phyloP scores from a whole-genome alignment of 1,284 basidiomycete species.

The Austroboletus rostrupii region DNA sequence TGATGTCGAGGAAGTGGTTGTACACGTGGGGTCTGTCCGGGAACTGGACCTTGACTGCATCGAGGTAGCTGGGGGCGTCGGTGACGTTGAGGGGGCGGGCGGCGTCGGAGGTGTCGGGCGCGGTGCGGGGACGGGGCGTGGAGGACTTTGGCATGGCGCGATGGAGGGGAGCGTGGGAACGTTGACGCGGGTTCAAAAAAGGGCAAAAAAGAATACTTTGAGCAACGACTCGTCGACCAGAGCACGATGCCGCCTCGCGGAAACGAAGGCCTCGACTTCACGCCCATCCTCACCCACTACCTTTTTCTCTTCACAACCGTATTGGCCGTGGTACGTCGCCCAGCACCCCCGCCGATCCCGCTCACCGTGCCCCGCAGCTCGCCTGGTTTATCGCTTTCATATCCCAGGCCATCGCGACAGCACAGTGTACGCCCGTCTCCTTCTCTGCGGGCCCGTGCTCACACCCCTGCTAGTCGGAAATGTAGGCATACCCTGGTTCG shows the following conservation, averaged over 20 bases:
- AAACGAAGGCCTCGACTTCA: conserved; percentile 70
- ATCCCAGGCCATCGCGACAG: conserved; percentile 67
- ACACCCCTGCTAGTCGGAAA: conserved; percentile 35
- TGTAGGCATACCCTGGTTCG: conserved; percentile 86
- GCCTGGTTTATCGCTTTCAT: conserved; percentile 95
- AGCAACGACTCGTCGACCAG: not conserved
- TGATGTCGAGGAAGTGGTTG: conserved; percentile 96
- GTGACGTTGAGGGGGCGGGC: conserved; percentile 70
- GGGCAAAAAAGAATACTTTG: not conserved
- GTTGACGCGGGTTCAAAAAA: not conserved
- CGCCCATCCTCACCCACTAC: conserved; percentile 85
- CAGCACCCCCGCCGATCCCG: not conserved
- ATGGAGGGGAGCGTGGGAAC: conserved; percentile 16
- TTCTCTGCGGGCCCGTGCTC: not conserved
- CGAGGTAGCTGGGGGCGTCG: conserved; percentile 95
- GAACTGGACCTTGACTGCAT: conserved; percentile 95
- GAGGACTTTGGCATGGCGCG: conserved; percentile 19
- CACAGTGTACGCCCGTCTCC: conserved; percentile 47
- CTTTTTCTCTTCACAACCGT: conserved; percentile 85
- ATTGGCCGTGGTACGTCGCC: conserved; percentile 63
- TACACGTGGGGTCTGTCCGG: conserved; percentile 92
- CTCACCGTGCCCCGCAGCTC: conserved; percentile 41
- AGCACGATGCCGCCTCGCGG: conserved; percentile 46
- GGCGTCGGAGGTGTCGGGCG: conserved; percentile 20
- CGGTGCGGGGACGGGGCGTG: conserved; percentile 22